A percentile compares a stretch with the other conserved stretches of the same genome.
Conservation (phyloP, 768 basidiomycete species). For the Thelephora aurantiotincta region DNA sequence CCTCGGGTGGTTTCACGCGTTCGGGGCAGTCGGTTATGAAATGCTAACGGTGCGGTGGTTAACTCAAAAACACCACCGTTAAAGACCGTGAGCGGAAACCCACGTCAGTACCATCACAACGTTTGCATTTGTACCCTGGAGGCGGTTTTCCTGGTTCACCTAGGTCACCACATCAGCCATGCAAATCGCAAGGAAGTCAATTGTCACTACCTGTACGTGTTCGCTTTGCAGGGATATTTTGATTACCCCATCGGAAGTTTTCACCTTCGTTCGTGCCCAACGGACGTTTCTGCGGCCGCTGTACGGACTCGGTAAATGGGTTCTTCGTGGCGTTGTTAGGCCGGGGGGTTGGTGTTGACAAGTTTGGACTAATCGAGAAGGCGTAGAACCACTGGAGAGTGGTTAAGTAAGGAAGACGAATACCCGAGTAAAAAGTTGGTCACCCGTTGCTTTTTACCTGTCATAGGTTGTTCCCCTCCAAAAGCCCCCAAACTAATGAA, state of each 20-base stretch:
- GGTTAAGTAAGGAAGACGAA: constrained; percentile 3
- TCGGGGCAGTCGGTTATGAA: constrained; percentile 68
- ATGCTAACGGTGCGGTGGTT: constrained; percentile 32
- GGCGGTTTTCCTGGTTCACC: constrained; percentile 46
- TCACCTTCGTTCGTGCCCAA: constrained; percentile 32
- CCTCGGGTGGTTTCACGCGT: constrained; percentile 61
- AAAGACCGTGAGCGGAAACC: constrained; percentile 7
- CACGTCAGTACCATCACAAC: constrained; percentile 68
- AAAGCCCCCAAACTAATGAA: constrained; percentile 87
- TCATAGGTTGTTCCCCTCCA: constrained; percentile 37
- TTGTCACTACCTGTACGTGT: constrained; percentile 29
- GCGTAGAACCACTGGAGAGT: constrained; percentile 87
- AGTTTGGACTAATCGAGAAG: constrained; percentile 62
- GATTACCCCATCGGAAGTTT: constrained; percentile 60
- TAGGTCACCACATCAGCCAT: constrained; percentile 5
- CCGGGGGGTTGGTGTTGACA: constrained; percentile 21
- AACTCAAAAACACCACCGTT: background rate
- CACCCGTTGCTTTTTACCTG: constrained; percentile 75
- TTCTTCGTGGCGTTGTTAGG: constrained; percentile 60
- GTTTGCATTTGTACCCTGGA: constrained; percentile 60
- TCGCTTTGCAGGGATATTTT: constrained; percentile 43
- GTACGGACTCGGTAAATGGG: constrained; percentile 38
- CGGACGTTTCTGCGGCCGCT: constrained; percentile 36
- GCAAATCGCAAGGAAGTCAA: background rate
- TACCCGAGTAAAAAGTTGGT: background rate